Base-by-base conservation (phyloP, 345 rosid genomes). In the Hibiscus syriacus region DNA sequence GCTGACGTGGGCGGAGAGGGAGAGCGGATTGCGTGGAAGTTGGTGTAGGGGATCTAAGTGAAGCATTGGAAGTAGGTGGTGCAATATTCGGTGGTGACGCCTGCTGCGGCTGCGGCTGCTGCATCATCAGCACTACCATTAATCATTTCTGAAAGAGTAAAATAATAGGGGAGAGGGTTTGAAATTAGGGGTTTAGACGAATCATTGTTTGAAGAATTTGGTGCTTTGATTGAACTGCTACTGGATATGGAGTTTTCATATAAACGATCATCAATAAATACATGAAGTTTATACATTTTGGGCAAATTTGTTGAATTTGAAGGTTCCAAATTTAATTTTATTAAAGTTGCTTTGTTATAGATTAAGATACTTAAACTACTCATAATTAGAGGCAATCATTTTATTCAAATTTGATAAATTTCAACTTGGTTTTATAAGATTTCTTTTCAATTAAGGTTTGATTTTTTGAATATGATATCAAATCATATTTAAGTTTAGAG, bases 41-140 rank as follows among this genome's bases (percentile, higher is more conserved):
- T 45, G 74, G 45, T 0, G 79, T 73, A 9, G 86, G 78, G 49
- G 81, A 66, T 77, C 83, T 75, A 80, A 74, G 70, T 53, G 67
- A 30, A 68, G 85, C 43, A 70, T 63, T 46, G 46, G 50, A 64
- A 12, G 78, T 9, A 29, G 73, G 63, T 0, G 45, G 75, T 3
- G 55, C 70, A 59, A 32, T 77, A 7, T 54, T 57, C 14, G 78
- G 77, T 38, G 60, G 80, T 26, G 80, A 20, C 58, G 73, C 38
- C 62, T 30, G 39, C 41, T 57, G 58, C 32, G 54, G 55, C 25
- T 49, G 38, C 23, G 34, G 59, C 17, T 55, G 81, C 72, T 73
- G 80, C 72, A 79, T 81, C 80, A 71, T 77, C 74, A 76, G 74
- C 83, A 43, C 70, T 64, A 78, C 79, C 79, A 78, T 76, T 63